Percentiles rank a stretch among this genome's conserved stretches.
Evolutionary conservation across 306 rosid genomes (phyloP).

Genomic region (Astragalus glycyphyllos): DNA sequence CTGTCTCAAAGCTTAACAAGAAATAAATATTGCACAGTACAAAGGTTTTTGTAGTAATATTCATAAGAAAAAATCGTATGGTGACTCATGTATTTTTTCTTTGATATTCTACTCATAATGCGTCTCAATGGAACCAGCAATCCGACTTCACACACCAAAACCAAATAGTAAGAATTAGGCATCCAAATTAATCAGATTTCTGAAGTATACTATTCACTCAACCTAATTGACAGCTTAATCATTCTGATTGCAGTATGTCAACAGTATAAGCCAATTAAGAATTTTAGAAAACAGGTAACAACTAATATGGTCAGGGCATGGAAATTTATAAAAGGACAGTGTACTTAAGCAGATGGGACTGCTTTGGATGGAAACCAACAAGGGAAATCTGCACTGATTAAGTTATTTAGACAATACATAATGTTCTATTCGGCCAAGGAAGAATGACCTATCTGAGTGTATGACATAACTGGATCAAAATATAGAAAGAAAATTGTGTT

Average conservation of each 20-base stretch:
- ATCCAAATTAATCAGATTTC: conserved; percentile 4
- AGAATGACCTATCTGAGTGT: neutral
- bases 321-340: neutral
- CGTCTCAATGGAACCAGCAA: conserved; percentile 9
- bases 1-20: neutral
- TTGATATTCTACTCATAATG: neutral
- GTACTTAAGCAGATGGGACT: neutral
- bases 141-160: conserved; percentile 8
- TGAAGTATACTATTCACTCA: neutral
- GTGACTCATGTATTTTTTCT: neutral
- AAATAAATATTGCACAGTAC: too few species aligned
- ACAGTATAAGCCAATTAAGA: neutral
- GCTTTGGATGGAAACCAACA: neutral
- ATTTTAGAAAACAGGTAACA: conserved; percentile 1
- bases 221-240: conserved; percentile 25
- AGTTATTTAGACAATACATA: neutral
- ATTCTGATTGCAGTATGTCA: conserved; percentile 11
- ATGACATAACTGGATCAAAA: too few species aligned
- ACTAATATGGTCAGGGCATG: neutral
- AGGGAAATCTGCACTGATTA: neutral
- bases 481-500: neutral
- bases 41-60: neutral
- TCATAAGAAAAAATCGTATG: neutral
- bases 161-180: neutral
- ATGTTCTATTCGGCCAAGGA: neutral